Evolutionary conservation across 805 yeast genomes (phyloP).

Genomic region (Monosporozyma unispora): DNA sequence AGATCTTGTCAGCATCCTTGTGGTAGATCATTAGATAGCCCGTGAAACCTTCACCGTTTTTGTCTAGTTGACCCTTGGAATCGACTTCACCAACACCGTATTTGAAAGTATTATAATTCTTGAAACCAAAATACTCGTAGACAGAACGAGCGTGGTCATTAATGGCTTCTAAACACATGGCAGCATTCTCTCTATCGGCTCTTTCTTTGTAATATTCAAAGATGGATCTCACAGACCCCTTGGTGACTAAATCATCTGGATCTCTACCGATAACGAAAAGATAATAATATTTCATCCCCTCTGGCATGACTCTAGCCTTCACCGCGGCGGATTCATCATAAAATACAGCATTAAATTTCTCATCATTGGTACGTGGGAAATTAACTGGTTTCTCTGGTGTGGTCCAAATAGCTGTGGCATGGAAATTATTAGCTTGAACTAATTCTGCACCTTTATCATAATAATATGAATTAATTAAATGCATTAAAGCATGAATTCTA

Average conservation of each 20-base stretch:
- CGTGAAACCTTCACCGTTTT: conserved; percentile 27
- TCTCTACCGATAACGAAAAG: conserved; percentile 29
- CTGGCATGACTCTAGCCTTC: conserved; percentile 21
- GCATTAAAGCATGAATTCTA: conserved; percentile 21
- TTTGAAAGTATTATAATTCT: conserved; percentile 19
- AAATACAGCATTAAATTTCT: conserved; percentile 23
- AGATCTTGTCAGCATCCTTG: conserved; percentile 13
- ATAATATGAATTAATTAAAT: conserved; percentile 19
- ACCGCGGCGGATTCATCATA: conserved; percentile 17
- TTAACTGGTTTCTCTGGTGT: conserved; percentile 21
- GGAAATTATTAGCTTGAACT: conserved; percentile 26
- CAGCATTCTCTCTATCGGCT: conserved; percentile 26
- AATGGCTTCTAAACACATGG: conserved; percentile 30
- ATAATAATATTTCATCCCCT: conserved; percentile 24
- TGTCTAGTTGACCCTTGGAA: conserved; percentile 19
- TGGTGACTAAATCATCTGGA: conserved; percentile 17
- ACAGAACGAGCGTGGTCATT: conserved; percentile 26
- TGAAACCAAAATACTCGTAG: conserved; percentile 31
- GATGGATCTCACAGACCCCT: conserved; percentile 28
- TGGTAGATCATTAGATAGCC: conserved; percentile 29
- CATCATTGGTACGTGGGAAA: conserved; percentile 22
- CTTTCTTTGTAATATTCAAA: conserved; percentile 21
- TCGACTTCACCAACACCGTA: conserved; percentile 29
- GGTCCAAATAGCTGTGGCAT: conserved; percentile 29
- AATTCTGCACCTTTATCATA: conserved; percentile 28